Evolutionary conservation across 495 filamentous ascomycete genomes (phyloP), one percentile per base, ranked within the genome.

Genomic region (Aspergillus carlsbadensis): DNA sequence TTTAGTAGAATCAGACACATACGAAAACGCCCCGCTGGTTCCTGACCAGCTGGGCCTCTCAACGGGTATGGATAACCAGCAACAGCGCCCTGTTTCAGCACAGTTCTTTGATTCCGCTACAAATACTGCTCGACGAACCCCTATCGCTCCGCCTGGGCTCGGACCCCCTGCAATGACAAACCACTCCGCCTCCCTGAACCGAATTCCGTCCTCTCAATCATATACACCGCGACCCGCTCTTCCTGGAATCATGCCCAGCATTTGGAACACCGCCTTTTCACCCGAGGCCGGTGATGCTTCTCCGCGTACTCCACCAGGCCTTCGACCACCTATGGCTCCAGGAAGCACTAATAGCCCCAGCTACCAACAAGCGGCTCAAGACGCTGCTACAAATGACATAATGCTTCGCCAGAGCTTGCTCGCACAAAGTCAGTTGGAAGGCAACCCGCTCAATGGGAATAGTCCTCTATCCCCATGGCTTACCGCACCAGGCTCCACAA

Each of bases 1-100:
- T 51, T 72, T 90, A 42, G 82, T 91, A 8, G 84, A 82, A 34
- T 78, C 78, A 8, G 76, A 80, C 52, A 73, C 70, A 5, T 76
- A 75, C 47, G 78, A 82, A 44, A 76, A 78, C 46, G 66, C 64
- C 1, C 69, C 75, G 35, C 42, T 61, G 26, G 44, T 71, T 8
- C 52, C 65, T 2, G 68, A 67, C 21, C 64, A 60, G 15, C 67
- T 69, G 26, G 15, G 59, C 1, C 71, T 67, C 50, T 20, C 70
- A 24, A 49, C 44, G 17, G 62, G 58, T 35, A 54, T 49, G 14
- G 57, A 34, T 14, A 64, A 67, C 22, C 68, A 72, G 51, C 65
- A 60, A 51, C 47, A 50, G 37, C 45, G 10, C 15, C 3, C 21
- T 4, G 7, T 13, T 8, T 24, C 49, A 22, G 24, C 39, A 17